Evolutionary conservation across 345 rosid genomes (phyloP).

Genomic region (Gossypium stocksii): DNA sequence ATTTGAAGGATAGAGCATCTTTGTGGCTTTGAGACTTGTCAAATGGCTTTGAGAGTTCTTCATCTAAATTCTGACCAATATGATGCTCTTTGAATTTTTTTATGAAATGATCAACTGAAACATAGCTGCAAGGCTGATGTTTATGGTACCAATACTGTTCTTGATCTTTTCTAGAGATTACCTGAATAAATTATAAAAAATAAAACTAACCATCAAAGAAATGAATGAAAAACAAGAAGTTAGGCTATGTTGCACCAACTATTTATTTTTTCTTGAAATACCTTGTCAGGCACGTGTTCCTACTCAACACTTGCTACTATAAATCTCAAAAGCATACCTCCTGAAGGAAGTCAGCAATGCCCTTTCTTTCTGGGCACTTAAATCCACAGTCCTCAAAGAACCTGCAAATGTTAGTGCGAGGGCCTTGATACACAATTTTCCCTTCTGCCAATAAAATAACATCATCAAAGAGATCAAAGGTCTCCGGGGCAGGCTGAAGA

Average conservation of each 20-base stretch:
- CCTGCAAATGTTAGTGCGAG: slow-evolving; percentile 26
- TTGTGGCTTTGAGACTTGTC: slow-evolving; percentile 33
- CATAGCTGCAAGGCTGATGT: slow-evolving; percentile 29
- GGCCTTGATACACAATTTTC: slow-evolving; percentile 59
- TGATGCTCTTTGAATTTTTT: slow-evolving; percentile 33
- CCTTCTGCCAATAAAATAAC: slow-evolving; percentile 61
- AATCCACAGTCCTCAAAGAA: slow-evolving; percentile 65
- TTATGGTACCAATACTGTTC: slow-evolving; percentile 44
- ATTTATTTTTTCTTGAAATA: neutral
- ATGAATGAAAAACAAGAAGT: neutral
- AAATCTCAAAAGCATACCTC: slow-evolving; percentile 32
- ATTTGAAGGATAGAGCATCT: slow-evolving; percentile 33
- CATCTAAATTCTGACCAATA: slow-evolving; percentile 29
- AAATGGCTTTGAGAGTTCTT: slow-evolving; percentile 36
- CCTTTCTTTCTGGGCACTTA: slow-evolving; percentile 59
- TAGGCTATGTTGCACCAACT: slow-evolving; percentile 17
- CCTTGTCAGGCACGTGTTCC: neutral
- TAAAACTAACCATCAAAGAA: neutral
- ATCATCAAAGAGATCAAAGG: slow-evolving; percentile 63
- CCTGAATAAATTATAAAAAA: neutral
- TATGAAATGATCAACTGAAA: slow-evolving; percentile 36
- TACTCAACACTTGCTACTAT: neutral
- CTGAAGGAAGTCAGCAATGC: slow-evolving; percentile 60
- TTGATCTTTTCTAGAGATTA: slow-evolving; percentile 58
- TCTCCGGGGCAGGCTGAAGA: slow-evolving; percentile 72